Percentiles rank a stretch among this genome's conserved stretches.
These are phyloP conservation scores for Sporothrix inflata DNA, from an alignment of 2,329 filamentous ascomycete species.

Conservation along the genomic window DNA sequence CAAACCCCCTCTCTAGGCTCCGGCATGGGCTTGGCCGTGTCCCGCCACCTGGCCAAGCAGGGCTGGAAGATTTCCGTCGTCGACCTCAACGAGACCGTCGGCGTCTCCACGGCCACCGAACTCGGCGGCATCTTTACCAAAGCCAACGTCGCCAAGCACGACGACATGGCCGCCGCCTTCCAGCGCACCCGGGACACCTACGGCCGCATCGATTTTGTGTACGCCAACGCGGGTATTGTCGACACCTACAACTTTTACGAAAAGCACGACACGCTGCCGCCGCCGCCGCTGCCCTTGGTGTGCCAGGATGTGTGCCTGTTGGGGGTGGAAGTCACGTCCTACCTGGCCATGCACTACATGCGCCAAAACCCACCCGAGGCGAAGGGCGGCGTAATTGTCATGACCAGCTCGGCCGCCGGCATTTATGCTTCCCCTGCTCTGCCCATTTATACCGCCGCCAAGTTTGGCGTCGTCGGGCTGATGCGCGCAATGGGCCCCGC, in stretches of 20 bases:
- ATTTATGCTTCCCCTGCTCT: slow-evolving; percentile 26
- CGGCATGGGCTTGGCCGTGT: slow-evolving; percentile 28
- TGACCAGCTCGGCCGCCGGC: slow-evolving; percentile 29
- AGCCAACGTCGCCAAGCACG: slow-evolving; percentile 26
- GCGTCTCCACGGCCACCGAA: not conserved
- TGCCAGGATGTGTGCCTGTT: slow-evolving; percentile 37
- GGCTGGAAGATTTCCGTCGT: slow-evolving; percentile 26
- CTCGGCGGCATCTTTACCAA: slow-evolving; percentile 19
- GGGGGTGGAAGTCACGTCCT: slow-evolving; percentile 26
- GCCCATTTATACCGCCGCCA: slow-evolving; percentile 27
- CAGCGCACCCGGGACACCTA: slow-evolving; percentile 39
- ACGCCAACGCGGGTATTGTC: slow-evolving; percentile 28
- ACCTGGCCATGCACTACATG: slow-evolving; percentile 33
- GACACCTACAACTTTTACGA: slow-evolving; percentile 20
- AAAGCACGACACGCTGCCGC: slow-evolving; percentile 16
- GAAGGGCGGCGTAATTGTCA: slow-evolving; percentile 23
- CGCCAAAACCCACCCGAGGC: slow-evolving; percentile 28
- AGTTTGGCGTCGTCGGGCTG: slow-evolving; percentile 27
- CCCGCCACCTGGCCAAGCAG: slow-evolving; percentile 19
- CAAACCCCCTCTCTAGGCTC: too few species aligned
- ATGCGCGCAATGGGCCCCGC: slow-evolving; percentile 23
- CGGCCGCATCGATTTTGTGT: slow-evolving; percentile 37
- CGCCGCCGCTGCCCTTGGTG: slow-evolving; percentile 3
- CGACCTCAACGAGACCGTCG: slow-evolving; percentile 14
- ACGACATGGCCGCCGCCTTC: slow-evolving; percentile 43